A percentile compares a stretch with the other conserved stretches of the same genome.
Conservation (phyloP, 2,329 filamentous ascomycete genomes). For the Verticillium klebahnii region DNA sequence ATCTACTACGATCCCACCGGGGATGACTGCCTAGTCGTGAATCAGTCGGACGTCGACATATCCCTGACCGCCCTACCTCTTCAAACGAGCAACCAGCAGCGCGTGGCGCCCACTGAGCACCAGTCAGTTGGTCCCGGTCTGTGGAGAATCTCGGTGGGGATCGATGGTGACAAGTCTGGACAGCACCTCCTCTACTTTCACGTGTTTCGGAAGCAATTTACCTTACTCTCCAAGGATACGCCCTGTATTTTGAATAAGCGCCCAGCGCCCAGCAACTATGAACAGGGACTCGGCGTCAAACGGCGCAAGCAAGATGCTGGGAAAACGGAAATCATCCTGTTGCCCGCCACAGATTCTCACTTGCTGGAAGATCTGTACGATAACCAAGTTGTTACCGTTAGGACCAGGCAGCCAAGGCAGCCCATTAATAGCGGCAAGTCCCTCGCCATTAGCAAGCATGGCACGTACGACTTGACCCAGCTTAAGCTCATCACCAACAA, state of each 20-base stretch:
- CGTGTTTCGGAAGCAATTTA: background rate
- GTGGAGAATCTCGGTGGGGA: background rate
- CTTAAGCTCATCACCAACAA: no score
- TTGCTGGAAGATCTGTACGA: no score
- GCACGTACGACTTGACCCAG: no score
- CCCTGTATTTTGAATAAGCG: no score
- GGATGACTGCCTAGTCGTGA: background rate
- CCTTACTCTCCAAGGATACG: background rate
- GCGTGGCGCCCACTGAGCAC: background rate
- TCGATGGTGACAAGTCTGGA: background rate
- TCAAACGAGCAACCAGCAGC: no score
- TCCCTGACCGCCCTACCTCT: no score
- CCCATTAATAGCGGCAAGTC: no score
- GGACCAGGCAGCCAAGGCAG: no score
- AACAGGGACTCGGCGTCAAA: background rate
- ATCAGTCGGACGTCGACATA: background rate
- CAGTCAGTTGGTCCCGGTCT: background rate
- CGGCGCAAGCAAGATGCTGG: background rate
- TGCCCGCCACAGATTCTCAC: no score
- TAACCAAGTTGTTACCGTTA: no score
- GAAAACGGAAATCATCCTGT: background rate
- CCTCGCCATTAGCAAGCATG: no score
- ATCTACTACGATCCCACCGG: constrained; percentile 5
- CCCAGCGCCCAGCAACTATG: background rate
- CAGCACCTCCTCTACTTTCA: constrained; percentile 1